phyloP scores from a whole-genome alignment of 495 filamentous ascomycete genomes.

The Lindgomyces ingoldianus region DNA sequence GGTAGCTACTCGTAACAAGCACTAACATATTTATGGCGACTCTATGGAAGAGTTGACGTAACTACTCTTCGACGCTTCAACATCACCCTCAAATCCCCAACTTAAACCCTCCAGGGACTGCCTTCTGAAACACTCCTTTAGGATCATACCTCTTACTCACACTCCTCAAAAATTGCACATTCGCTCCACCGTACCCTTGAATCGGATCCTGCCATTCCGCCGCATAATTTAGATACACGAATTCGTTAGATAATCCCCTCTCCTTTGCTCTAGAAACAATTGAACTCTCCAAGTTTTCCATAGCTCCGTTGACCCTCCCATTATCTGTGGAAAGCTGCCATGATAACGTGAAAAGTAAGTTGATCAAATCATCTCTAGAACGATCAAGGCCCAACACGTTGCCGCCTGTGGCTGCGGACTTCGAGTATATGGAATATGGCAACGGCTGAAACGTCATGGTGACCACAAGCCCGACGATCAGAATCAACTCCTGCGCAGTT shows the following conservation, averaged over 20 bases:
- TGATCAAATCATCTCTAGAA: conserved; percentile 37
- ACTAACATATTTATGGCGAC: too few relatives aligned
- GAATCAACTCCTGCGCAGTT: conserved; percentile 29
- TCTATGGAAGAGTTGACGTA: too few relatives aligned
- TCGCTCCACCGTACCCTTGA: conserved; percentile 37
- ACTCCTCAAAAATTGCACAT: conserved; percentile 30
- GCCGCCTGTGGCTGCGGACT: conserved; percentile 38
- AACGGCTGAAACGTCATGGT: conserved; percentile 43
- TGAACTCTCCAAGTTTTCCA: conserved; percentile 39
- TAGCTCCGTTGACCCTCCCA: conserved; percentile 39
- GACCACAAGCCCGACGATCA: conserved; percentile 35
- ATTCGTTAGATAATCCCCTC: conserved; percentile 47
- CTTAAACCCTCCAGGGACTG: conserved; percentile 46
- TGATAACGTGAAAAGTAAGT: conserved; percentile 38
- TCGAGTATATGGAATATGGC: conserved; percentile 38
- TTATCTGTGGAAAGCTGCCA: conserved; percentile 46
- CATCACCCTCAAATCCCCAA: conserved; percentile 24
- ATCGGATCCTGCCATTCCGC: conserved; percentile 46
- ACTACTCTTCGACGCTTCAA: too few relatives aligned
- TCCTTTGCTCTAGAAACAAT: conserved; percentile 15
- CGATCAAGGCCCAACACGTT: conserved; percentile 44
- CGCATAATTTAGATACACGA: conserved; percentile 59
- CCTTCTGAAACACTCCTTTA: conserved; percentile 41
- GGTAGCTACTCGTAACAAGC: too few relatives aligned
- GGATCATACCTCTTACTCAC: conserved; percentile 46